Evolutionary conservation across 192 early-diverging fungal genomes (phyloP), one percentile per base, ranked within the genome.

Genomic region (Backusella morwellensis): DNA sequence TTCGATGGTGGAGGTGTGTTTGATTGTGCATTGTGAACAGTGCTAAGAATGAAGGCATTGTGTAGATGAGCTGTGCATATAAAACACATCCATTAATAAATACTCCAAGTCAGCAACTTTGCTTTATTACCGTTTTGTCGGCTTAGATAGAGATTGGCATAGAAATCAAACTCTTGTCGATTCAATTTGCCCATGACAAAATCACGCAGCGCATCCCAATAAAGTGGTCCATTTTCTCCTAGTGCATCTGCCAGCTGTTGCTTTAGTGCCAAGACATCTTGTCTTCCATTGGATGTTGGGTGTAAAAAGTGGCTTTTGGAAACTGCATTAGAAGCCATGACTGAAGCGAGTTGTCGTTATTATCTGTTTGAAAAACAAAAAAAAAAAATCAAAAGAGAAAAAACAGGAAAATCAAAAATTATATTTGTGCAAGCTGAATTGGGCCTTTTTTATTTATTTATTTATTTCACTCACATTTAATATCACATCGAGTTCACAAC

Each of bases 161-260:
- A 93, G 83, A 92, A 92, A 82, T 93, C 92, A 50, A 93, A 93
- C 77, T 93, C 92, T 72, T 91, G 91, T 14, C 91, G 88, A 74
- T 92, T 92, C 35, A 93, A 85, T 75, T 88, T 91, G 82, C 92
- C 92, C 47, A 88, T 89, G 35, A 93, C 89, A 82, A 93, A 93
- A 47, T 93, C 90, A 29, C 90, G 86, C 68, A 93, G 81, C 4
- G 91, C 90, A 40, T 91, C 81, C 92, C 92, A 93, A 76, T 93
- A 93, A 6, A 87, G 83, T 0, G 91, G 92, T 21, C 92, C 92
- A 72, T 92, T 90, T 70, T 93, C 92, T 67, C 92, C 91, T 2
- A 93, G 84, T 15, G 90, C 90, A 66, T 93, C 92, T 17, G 91
- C 92, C 8, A 93, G 80, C 63, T 91, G 91, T 74, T 92, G 90